A percentile compares a stretch with the other conserved stretches of the same genome.
Evolutionary conservation across 495 filamentous ascomycete species (phyloP).

Genomic region (Hyaloscypha finlandica): DNA sequence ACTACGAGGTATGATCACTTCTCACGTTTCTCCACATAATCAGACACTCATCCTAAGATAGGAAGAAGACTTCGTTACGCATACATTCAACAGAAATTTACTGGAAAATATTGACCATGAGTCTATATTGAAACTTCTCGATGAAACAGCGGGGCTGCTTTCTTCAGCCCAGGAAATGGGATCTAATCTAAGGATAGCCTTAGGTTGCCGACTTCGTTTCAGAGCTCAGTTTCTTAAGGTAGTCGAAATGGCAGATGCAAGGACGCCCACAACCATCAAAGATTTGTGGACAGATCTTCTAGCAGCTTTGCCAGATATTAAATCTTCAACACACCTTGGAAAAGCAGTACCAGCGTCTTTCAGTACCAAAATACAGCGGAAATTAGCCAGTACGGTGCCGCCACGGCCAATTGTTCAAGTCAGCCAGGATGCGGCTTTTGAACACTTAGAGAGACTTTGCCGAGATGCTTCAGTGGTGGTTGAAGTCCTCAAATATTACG

Average conservation of each 20-base stretch:
- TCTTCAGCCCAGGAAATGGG: slow-evolving; percentile 42
- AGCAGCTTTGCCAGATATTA: slow-evolving; percentile 46
- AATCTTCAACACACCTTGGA: slow-evolving; percentile 56
- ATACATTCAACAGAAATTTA: slow-evolving; percentile 80
- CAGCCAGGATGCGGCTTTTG: slow-evolving; percentile 68
- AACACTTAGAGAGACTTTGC: slow-evolving; percentile 69
- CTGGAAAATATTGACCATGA: slow-evolving; percentile 61
- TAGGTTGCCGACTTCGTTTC: slow-evolving; percentile 63
- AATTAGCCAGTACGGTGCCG: slow-evolving; percentile 87
- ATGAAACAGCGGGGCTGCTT: slow-evolving; percentile 59
- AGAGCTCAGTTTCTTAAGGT: slow-evolving; percentile 61
- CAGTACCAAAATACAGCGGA: slow-evolving; percentile 86
- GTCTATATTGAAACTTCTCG: slow-evolving; percentile 60
- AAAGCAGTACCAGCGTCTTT: slow-evolving; percentile 74
- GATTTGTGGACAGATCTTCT: slow-evolving; percentile 47
- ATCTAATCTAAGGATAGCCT: slow-evolving; percentile 55
- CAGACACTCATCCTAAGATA: slow-evolving; percentile 35
- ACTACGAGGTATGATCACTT: slow-evolving; percentile 68
- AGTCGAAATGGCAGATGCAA: slow-evolving; percentile 45
- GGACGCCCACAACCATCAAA: slow-evolving; percentile 38
- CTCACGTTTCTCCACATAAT: not conserved
- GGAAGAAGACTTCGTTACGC: slow-evolving; percentile 96
- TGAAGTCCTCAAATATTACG: slow-evolving; percentile 66
- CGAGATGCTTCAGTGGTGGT: slow-evolving; percentile 70
- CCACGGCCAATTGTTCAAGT: slow-evolving; percentile 86